Percentiles rank a stretch among this genome's conserved stretches.
Conservation (phyloP, 2,329 filamentous ascomycete genomes). For the Aspergillus ustus region DNA sequence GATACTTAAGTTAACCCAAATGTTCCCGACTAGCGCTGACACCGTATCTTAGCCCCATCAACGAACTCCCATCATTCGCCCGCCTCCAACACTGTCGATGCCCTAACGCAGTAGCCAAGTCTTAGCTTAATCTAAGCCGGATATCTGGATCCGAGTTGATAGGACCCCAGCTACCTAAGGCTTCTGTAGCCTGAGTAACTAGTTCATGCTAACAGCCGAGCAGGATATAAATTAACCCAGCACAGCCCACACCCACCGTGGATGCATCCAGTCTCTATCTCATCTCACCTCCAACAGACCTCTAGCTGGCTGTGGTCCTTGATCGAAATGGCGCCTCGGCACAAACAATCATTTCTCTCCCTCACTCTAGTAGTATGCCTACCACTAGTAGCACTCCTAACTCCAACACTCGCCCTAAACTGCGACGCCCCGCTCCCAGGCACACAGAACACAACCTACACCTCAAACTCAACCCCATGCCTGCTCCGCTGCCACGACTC, state of each 20-base stretch:
- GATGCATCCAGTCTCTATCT: too few relatives aligned
- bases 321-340: background rate
- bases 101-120: background rate
- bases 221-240: background rate
- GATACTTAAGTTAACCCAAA: too few relatives aligned
- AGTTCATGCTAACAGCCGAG: background rate
- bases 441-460: background rate
- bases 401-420: background rate
- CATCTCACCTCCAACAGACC: background rate
- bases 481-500: background rate
- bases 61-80: background rate
- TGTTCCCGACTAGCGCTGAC: background rate
- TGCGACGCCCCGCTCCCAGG: background rate
- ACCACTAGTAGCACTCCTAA: background rate
- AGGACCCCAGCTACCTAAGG: background rate
- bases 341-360: background rate
- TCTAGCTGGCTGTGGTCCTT: background rate
- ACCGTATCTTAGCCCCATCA: background rate
- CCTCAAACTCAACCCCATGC: background rate
- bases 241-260: background rate
- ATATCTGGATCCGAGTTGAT: background rate
- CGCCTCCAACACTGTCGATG: background rate
- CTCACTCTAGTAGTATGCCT: background rate
- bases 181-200: background rate
- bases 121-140: background rate